These are phyloP conservation scores for Mycothermus thermophilus DNA, from an alignment of 495 filamentous ascomycete genomes.

Conservation along the genomic window DNA sequence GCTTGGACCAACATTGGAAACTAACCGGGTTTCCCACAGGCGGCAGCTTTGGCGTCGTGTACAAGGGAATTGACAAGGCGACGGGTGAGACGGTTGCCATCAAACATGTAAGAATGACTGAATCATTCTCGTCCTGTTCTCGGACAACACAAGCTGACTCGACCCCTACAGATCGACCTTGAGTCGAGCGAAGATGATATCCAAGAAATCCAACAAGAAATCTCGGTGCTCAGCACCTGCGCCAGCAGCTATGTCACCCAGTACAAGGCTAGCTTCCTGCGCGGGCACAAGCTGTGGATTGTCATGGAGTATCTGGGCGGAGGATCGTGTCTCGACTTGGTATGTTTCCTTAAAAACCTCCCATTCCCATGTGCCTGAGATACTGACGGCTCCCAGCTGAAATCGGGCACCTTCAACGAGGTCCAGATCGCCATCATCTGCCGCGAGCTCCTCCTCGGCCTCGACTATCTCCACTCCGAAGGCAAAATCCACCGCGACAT, in stretches of 20 bases:
- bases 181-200: slow-evolving; percentile 97
- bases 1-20: slow-evolving; percentile 3
- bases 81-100: slow-evolving; percentile 86
- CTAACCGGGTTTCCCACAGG: too few relatives aligned
- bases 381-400: slow-evolving; percentile 46
- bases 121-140: too few relatives aligned
- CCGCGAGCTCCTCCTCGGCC: slow-evolving; percentile 72
- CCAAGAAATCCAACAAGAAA: slow-evolving; percentile 94
- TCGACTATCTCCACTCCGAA: slow-evolving; percentile 88
- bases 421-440: slow-evolving; percentile 90
- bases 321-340: slow-evolving; percentile 84
- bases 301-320: slow-evolving; percentile 97
- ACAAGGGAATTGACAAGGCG: slow-evolving; percentile 78
- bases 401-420: slow-evolving; percentile 84
- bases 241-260: slow-evolving; percentile 86
- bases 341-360: slow-evolving; percentile 22
- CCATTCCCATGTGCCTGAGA: neutral
- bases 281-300: slow-evolving; percentile 95
- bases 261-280: slow-evolving; percentile 89
- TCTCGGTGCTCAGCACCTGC: slow-evolving; percentile 88
- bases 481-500: slow-evolving; percentile 97
- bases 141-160: too few relatives aligned
- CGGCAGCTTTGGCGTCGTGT: slow-evolving; percentile 91
- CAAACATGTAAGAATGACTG: slow-evolving; percentile 79
- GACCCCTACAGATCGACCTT: slow-evolving; percentile 84